Base-by-base conservation (phyloP, 1,284 basidiomycete genomes). In the Cryptococcus sp. region DNA sequence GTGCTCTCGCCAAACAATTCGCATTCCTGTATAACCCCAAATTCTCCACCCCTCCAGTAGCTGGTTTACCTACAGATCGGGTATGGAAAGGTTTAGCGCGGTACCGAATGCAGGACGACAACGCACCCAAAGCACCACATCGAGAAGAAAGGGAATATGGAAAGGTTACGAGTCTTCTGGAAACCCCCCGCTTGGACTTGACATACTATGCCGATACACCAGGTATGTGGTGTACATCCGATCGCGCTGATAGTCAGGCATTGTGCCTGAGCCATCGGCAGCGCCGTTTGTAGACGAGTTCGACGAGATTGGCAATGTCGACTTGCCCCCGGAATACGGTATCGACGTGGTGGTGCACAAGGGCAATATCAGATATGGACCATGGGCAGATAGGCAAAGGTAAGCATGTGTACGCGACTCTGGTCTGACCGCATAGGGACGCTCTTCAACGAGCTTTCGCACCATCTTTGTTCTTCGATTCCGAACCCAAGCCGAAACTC, bases 381-480 rank as follows among this genome's bases (percentile, higher is more conserved):
- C 93, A 4, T 97, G 93, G 93, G 87, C 91, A 20, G 93, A 97
- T 78, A 83, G 92, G 27, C 93, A 94, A 77, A 82, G 91, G 88
- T 87, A 70, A 61, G 79, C 61, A 19, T 11, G 43, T 40, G 39
- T 15, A 17, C 10, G 19, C 6, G n/a, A 38, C 17, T 20, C 41
- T 17, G 16, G 43, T 41, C 40, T 52, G 47, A 42, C 39, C 10
- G 22, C 13, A 7, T 53, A 91, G 91, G 48, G 84, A 82, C 17
- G 85, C 90, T 54, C 77, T 96, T 23, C 91, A 94, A 71, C 83
- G 83, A 50, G 81, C 84, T 0, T 93, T 96, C 76, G 89, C 92
- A 58, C 93, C 93, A 15, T 81, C 87, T 0, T 83, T 86, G 1
- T 94, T 88, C 77, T 85, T 86, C 58, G 83, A 90, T 69, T 73